Percentiles rank a stretch among this genome's conserved stretches.
phyloP scores from a whole-genome alignment of 345 rosid species.

The Sonneratia alba region DNA sequence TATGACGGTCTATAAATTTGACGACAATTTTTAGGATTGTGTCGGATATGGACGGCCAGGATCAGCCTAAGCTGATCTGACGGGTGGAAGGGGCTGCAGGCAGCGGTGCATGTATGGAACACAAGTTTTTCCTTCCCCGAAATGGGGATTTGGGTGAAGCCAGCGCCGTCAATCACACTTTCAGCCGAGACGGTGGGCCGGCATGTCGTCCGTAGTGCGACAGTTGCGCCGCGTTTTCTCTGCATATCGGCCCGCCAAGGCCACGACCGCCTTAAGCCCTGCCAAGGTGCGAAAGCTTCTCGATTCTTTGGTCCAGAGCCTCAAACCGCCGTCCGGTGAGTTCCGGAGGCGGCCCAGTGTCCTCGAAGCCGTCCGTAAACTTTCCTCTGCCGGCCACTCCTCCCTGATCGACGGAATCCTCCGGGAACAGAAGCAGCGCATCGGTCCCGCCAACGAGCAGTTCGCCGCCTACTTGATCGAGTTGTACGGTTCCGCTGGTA shows the following conservation, averaged over 20 bases:
- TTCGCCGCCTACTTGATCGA: slow-evolving; percentile 17
- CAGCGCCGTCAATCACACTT: not conserved
- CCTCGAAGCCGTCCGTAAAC: slow-evolving; percentile 17
- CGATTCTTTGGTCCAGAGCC: not conserved
- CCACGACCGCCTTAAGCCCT: not conserved
- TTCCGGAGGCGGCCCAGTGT: not conserved
- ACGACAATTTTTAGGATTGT: no score
- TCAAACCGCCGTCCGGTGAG: not conserved
- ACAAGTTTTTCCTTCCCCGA: no score
- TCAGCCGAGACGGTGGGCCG: not conserved
- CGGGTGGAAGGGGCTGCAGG: no score
- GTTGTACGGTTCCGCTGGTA: slow-evolving; percentile 21
- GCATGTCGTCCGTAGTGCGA: slow-evolving; percentile 7
- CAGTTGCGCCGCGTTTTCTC: slow-evolving; percentile 10
- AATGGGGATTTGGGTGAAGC: no score
- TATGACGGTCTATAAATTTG: no score
- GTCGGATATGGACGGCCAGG: no score
- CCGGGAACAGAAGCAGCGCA: slow-evolving; percentile 23
- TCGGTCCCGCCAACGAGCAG: slow-evolving; percentile 11
- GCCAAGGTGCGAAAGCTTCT: not conserved
- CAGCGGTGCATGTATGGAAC: no score
- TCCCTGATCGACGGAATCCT: slow-evolving; percentile 21
- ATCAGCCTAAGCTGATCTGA: no score
- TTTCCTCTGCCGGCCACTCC: slow-evolving; percentile 8
- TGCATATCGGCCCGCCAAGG: not conserved